phyloP scores from a whole-genome alignment of 441 rosid species.

The Pelargonium hybrid region DNA sequence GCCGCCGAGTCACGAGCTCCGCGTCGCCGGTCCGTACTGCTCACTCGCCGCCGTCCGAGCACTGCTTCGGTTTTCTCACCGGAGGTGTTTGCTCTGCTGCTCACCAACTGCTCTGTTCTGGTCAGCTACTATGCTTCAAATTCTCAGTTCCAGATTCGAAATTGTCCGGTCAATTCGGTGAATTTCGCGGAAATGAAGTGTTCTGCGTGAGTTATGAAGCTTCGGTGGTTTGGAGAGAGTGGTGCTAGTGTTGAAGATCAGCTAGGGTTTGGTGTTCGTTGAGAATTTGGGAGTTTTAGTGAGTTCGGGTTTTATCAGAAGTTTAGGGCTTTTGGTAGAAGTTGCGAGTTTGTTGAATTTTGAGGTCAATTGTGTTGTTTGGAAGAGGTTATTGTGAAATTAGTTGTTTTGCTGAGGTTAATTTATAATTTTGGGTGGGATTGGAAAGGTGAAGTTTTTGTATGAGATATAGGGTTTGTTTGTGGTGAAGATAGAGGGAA shows the following conservation, averaged over 20 bases:
- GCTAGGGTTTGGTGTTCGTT: conserved; percentile 7
- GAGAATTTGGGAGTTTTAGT: neutral
- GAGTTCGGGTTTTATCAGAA: neutral
- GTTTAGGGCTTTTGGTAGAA: conserved; percentile 12
- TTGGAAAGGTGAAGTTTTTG: conserved; percentile 19
- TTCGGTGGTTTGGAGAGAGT: conserved; percentile 2
- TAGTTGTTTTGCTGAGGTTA: conserved; percentile 2
- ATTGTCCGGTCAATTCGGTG: neutral
- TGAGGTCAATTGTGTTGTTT: neutral
- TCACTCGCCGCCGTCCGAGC: neutral
- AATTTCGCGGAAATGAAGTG: neutral
- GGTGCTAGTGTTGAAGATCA: conserved; percentile 1
- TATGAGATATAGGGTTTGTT: conserved; percentile 26
- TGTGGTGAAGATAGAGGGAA: conserved; percentile 17
- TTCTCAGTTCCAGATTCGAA: neutral
- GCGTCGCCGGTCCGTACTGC: neutral
- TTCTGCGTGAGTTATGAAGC: neutral
- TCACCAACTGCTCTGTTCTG: neutral
- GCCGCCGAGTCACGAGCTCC: neutral
- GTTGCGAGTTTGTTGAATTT: conserved; percentile 5
- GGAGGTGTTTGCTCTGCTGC: neutral
- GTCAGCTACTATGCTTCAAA: neutral
- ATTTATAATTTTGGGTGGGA: conserved; percentile 2
- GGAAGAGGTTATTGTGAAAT: conserved; percentile 2
- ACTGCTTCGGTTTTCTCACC: neutral